Evolutionary conservation across 257 asterid genomes (phyloP), one percentile per base, ranked within the genome.

Genomic region (Fraxinus quadrangulata): DNA sequence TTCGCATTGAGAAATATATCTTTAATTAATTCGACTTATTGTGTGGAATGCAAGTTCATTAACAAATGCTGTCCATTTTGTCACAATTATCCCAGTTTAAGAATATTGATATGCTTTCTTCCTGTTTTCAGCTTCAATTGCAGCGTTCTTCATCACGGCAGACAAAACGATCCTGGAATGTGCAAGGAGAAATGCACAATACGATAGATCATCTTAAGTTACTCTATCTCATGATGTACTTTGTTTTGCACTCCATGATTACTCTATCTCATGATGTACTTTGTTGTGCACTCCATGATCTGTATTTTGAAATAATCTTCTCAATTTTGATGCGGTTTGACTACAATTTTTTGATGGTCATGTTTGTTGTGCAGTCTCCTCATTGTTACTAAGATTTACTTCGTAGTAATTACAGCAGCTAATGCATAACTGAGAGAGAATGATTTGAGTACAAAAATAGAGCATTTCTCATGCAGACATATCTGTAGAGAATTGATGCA

Each of bases 111-210:
- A 21, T 21, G 39, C 7, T 36, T 51, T 17, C 1, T 36, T 36
- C 33, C 21, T 76, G 68, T 24, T 74, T 39, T 13, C 94, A 91
- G 98, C 97, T 66, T 90, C 98, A 2, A 88, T 91, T 76, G 93
- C 98, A 28, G 90, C 96, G 3, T 93, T 88, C 86, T 93, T 93
- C 90, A 91, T 93, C 78, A 87, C 96, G 30, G 94, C 97, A 0
- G 97, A 93, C 84, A 91, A 91, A 83, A 89, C 94, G 30, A 91
- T 93, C 66, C 78, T 91, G 87, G 92, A 89, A 81, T 87, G 94
- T 7, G 96, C 97, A 65, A 85, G 94, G 92, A 85, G 85, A 79
- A 93, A 91, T 70, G 66, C 94, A 4, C 87, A 84, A 3, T 90
- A 90, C 71, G 68, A 61, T 23, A 89, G 84, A 77, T 84, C 85